Base-by-base conservation (phyloP, 1,284 basidiomycete genomes). In the Puccinia novopanici region DNA sequence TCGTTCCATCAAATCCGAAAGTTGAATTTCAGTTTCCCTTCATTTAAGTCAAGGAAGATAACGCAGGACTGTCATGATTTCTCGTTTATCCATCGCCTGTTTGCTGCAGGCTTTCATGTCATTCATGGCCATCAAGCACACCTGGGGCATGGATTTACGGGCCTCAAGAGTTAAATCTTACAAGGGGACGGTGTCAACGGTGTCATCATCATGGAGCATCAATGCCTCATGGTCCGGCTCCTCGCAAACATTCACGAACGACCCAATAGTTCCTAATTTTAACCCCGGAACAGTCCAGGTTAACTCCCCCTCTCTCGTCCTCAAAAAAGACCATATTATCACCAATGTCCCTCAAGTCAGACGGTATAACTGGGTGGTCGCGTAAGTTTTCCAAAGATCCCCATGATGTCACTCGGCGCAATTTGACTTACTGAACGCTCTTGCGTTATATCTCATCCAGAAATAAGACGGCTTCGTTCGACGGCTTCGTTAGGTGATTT, bases 261-360 rank as follows among this genome's bases (percentile, higher is more conserved):
- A 2, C 34, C 59, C 34, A 63, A 2, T 15, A 63, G 40, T 6
- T 22, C 19, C 59, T 40, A 30, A 63, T n/a, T 37, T 17, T 40
- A 15, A n/a, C n/a, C n/a, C 34, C 22, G 59, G 59, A 63, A 17
- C 59, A 40, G 59, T 63, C 15, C 59, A 63, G 27, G 59, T 63
- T 63, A 63, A 63, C 27, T 22, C 59, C 37, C 59, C 59, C 19
- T 63, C 59, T 40, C 59, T 63, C 13, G 59, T 63, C 34, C 59
- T 63, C 34, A 37, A 63, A 37, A 63, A 63, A 40, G 59, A 63
- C 17, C 59, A 63, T 40, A 34, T 40, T 40, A 34, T 63, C 24
- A 63, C 59, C 3, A 40, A 63, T 40, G 22, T 63, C 37, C 59
- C 59, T 40, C 59, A 63, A 63, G 59, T 63, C 15, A 63, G 59